Evolutionary conservation across 768 basidiomycete species (phyloP), one percentile per base, ranked within the genome.

Genomic region (Clavaria fumosa): DNA sequence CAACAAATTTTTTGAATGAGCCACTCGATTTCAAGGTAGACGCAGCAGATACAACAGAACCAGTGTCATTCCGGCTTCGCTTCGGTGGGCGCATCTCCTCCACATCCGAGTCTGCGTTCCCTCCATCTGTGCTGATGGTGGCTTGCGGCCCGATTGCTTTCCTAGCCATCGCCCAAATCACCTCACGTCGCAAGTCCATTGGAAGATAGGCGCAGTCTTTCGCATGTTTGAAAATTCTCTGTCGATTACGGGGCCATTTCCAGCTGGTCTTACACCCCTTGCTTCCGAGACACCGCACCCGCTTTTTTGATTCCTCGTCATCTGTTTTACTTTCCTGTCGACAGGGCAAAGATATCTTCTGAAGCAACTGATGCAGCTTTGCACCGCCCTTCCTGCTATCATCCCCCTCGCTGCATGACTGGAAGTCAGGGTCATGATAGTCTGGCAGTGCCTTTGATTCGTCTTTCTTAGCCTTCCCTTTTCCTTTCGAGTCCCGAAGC

Each of bases 401-500:
- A 14, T 26, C 35, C 6, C 18, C 20, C 23, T 41, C 40, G 9
- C 22, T 20, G 9, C 18, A 15, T 24, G 35, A 19, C 12, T 10
- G 22, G 33, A 19, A 41, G 12, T 27, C 22, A 7, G 40, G 21
- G 22, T 41, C 35, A 15, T 41, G n/a, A 6, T 30, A 36, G n/a
- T 35, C 27, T 17, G 21, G n/a, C 5, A 37, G 23, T 27, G 31
- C 14, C 18, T 41, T 41, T 6, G 40, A 27, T 15, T 41, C 24
- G 20, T 19, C 23, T 23, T 41, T 41, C 19, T 37, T 41, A 15
- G 14, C 19, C 37, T 41, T 41, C 15, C 19, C 36, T 14, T 34
- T 35, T n/a, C n/a, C n/a, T n/a, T n/a, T n/a, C n/a, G n/a, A n/a
- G n/a, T n/a, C n/a, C n/a, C n/a, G n/a, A n/a, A n/a, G n/a, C n/a